phyloP scores from a whole-genome alignment of 352 stramenopile species.

The Pythium brassicae region DNA sequence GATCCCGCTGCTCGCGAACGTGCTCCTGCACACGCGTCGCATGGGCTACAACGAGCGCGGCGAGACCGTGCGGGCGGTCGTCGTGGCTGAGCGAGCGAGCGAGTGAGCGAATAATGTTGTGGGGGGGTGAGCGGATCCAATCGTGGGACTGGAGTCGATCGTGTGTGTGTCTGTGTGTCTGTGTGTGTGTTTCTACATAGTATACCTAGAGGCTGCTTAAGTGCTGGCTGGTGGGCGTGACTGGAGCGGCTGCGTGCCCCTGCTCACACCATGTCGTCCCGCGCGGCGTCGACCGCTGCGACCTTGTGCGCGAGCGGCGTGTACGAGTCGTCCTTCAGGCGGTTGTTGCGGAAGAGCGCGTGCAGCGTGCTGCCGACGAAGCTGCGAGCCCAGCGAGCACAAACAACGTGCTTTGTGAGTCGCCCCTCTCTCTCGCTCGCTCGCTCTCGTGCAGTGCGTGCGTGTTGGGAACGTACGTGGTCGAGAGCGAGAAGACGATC shows the following conservation, averaged over 20 bases:
- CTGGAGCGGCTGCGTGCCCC: background rate
- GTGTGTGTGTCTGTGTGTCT: background rate
- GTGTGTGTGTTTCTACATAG: slow-evolving; percentile 8
- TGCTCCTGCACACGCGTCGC: slow-evolving; percentile 76
- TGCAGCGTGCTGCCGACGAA: slow-evolving; percentile 42
- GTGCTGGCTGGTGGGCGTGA: background rate
- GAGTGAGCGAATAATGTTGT: background rate
- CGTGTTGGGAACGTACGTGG: slow-evolving; percentile 36
- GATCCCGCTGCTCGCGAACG: slow-evolving; percentile 74
- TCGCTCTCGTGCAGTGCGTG: no score
- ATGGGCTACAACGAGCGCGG: slow-evolving; percentile 85
- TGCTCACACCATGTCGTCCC: slow-evolving; percentile 34
- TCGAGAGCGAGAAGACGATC: slow-evolving; percentile 62
- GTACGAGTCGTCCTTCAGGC: slow-evolving; percentile 62
- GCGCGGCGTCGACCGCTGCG: slow-evolving; percentile 16
- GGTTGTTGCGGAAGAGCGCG: slow-evolving; percentile 57
- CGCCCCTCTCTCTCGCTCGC: background rate
- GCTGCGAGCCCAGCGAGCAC: slow-evolving; percentile 4
- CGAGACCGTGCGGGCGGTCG: slow-evolving; percentile 57
- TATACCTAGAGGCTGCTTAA: slow-evolving; percentile 1
- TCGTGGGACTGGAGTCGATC: no score
- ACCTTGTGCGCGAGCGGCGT: slow-evolving; percentile 17
- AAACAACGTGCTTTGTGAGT: background rate
- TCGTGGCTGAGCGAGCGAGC: background rate
- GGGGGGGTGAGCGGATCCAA: no score